Percentiles rank a stretch among this genome's conserved stretches.
Conservation (phyloP, 75 land plant genomes). For the Cunninghamia lanceolata region DNA sequence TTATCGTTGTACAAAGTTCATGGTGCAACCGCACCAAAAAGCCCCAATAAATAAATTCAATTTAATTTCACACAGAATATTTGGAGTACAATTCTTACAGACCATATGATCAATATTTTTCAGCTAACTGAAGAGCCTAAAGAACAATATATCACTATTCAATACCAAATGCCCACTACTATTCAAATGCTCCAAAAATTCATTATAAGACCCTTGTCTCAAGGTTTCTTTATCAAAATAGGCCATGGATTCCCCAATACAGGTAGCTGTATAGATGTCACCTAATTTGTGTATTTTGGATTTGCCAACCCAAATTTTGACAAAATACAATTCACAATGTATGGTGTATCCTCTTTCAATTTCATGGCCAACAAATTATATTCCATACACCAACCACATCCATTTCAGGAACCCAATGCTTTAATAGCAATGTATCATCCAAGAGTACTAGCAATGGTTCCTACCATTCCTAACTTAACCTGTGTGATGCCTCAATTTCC, state of each 20-base stretch:
- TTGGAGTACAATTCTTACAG: neutral
- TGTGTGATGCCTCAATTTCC: slow-evolving; percentile 16
- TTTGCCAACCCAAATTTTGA: neutral
- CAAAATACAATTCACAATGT: neutral
- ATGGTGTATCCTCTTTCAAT: neutral
- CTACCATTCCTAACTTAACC: neutral
- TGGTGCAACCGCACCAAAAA: too few relatives aligned
- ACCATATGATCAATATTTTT: neutral
- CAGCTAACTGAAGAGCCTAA: neutral
- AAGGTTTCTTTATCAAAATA: neutral
- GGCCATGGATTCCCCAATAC: neutral
- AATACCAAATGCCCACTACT: neutral
- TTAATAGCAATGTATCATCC: neutral
- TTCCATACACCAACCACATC: neutral
- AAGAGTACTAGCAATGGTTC: neutral
- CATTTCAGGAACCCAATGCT: neutral
- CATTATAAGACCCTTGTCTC: neutral
- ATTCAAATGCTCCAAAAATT: neutral
- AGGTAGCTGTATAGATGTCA: neutral
- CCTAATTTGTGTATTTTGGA: neutral
- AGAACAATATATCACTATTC: neutral
- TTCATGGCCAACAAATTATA: neutral
- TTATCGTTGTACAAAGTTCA: too few relatives aligned
- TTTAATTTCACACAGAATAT: neutral
- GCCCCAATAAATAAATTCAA: too few relatives aligned